A percentile compares a stretch with the other conserved stretches of the same genome.
phyloP scores from a whole-genome alignment of 306 rosid genomes.

The Psophocarpus tetragonolobus region DNA sequence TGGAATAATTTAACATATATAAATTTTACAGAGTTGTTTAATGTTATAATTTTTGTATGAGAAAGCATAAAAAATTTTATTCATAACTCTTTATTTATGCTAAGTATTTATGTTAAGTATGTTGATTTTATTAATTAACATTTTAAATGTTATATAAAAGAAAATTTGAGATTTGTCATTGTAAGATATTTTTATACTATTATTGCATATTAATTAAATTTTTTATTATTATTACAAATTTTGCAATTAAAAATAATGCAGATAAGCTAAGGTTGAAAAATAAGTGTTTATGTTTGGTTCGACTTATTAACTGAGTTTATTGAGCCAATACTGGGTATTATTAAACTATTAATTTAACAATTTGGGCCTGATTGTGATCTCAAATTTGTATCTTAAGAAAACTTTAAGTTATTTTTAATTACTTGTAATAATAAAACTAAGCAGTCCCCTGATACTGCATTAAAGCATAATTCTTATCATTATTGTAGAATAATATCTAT shows the following conservation, averaged over 20 bases:
- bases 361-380: neutral
- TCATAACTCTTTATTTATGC: no score
- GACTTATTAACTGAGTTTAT: neutral
- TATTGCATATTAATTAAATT: no score
- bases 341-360: neutral
- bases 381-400: neutral
- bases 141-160: no score
- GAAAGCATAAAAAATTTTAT: no score
- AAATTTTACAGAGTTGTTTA: no score
- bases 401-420: neutral
- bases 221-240: no score
- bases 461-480: neutral
- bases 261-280: neutral
- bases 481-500: neutral
- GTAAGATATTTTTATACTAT: no score
- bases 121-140: no score
- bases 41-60: no score
- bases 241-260: neutral
- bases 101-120: no score
- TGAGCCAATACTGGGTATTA: neutral
- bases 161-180: no score
- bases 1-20: no score
- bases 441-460: neutral
- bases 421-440: neutral
- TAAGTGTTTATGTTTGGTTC: neutral